Conservation (phyloP, 495 filamentous ascomycete genomes). For the Annulohypoxylon maeteangense region DNA sequence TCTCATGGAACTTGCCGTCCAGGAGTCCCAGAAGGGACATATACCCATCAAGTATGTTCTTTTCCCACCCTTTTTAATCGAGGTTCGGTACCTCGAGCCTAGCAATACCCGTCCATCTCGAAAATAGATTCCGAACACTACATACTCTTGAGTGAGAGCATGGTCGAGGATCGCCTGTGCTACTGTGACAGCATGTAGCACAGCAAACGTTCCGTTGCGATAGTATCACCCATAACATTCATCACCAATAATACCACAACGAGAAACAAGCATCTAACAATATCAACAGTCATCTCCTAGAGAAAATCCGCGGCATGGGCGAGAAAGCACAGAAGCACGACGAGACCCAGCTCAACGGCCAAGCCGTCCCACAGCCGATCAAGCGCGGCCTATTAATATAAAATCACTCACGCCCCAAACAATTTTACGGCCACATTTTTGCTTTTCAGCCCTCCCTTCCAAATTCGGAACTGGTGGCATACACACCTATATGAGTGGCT, state of each 20-base stretch:
- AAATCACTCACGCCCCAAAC: neutral
- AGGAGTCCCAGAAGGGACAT: constrained; percentile 62
- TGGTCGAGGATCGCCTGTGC: neutral
- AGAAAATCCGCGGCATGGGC: constrained; percentile 55
- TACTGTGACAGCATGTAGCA: neutral
- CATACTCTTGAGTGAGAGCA: neutral
- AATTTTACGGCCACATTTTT: neutral
- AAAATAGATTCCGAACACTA: neutral
- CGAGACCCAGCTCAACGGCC: constrained; percentile 38
- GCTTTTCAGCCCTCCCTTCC: neutral
- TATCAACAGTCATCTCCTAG: constrained; percentile 53
- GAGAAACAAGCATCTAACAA: constrained; percentile 20
- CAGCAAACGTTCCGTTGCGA: neutral
- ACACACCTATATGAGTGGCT: no score
- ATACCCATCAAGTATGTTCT: constrained; percentile 67
- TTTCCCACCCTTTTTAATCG: constrained; percentile 39
- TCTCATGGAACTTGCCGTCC: constrained; percentile 56
- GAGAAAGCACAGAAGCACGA: constrained; percentile 44
- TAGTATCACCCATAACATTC: neutral
- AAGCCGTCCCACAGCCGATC: constrained; percentile 47
- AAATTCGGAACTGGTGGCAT: neutral
- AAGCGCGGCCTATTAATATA: constrained; percentile 52
- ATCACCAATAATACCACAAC: neutral
- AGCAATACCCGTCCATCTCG: neutral
- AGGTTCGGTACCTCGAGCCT: constrained; percentile 24